phyloP scores from a whole-genome alignment of 2,329 filamentous ascomycete species.

The Biscogniauxia mediterranea region DNA sequence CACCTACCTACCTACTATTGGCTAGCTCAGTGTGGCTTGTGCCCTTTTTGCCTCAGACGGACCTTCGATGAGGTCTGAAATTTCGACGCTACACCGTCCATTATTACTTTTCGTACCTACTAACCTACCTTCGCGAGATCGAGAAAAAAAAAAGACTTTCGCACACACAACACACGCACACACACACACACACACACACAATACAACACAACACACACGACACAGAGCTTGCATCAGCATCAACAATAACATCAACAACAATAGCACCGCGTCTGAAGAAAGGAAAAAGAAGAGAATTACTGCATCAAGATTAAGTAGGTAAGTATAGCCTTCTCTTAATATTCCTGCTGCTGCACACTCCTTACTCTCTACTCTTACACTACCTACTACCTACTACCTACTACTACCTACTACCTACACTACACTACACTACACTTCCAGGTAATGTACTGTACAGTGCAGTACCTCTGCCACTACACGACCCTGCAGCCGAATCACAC shows the following conservation, averaged over 20 bases:
- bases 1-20: background rate
- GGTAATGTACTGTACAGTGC: too few relatives aligned
- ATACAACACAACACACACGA: background rate
- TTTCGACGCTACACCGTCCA: background rate
- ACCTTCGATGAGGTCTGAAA: background rate
- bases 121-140: background rate
- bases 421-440: too few relatives aligned
- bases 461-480: too few relatives aligned
- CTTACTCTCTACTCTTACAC: too few relatives aligned
- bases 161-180: background rate
- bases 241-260: background rate
- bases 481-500: background rate
- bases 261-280: too few relatives aligned
- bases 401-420: too few relatives aligned
- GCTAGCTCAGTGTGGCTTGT: background rate
- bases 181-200: background rate
- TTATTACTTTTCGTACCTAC: background rate
- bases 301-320: too few relatives aligned
- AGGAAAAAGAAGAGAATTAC: too few relatives aligned
- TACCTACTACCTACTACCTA: too few relatives aligned
- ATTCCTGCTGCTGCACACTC: too few relatives aligned
- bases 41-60: background rate
- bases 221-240: background rate
- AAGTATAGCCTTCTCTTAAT: background rate
- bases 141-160: background rate